Evolutionary conservation across 2,329 filamentous ascomycete species (phyloP).

Genomic region (Fusarium zealandicum): DNA sequence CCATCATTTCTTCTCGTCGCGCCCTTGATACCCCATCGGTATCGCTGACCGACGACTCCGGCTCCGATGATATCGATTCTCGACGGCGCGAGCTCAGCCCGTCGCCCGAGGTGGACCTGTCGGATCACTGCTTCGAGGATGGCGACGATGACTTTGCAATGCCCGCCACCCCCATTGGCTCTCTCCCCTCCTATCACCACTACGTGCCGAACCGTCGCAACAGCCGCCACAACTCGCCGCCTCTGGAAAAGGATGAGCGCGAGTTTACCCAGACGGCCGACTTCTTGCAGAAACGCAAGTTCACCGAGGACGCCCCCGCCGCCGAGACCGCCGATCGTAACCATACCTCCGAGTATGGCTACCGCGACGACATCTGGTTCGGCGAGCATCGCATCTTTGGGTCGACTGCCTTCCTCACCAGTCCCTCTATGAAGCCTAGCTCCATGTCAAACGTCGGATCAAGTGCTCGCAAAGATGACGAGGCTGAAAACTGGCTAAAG

Average conservation of each 20-base stretch:
- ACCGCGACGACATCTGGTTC: conserved; percentile 61
- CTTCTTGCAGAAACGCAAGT: conserved; percentile 74
- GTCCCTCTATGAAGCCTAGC: conserved; percentile 59
- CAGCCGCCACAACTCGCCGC: conserved; percentile 78
- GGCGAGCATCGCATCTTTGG: conserved; percentile 52
- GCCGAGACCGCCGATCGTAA: conserved; percentile 44
- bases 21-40: conserved; percentile 84
- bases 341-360: conserved; percentile 45
- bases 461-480: conserved; percentile 48
- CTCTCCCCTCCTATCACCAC: conserved; percentile 61
- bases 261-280: conserved; percentile 97
- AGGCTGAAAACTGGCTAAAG: conserved; percentile 51
- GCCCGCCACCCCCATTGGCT: conserved; percentile 69
- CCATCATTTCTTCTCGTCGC: conserved; percentile 32
- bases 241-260: conserved; percentile 91
- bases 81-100: conserved; percentile 79
- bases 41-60: conserved; percentile 61
- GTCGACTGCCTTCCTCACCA: conserved; percentile 57
- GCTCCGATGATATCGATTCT: conserved; percentile 74
- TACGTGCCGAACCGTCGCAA: conserved; percentile 50
- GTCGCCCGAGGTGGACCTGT: conserved; percentile 92
- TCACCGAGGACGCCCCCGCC: conserved; percentile 52
- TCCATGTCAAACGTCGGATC: conserved; percentile 36
- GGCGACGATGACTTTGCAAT: conserved; percentile 65
- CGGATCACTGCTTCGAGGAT: conserved; percentile 84